These are phyloP conservation scores for Kodamaea nitidulidarum DNA, from an alignment of 805 yeast genomes.

Conservation along the genomic window DNA sequence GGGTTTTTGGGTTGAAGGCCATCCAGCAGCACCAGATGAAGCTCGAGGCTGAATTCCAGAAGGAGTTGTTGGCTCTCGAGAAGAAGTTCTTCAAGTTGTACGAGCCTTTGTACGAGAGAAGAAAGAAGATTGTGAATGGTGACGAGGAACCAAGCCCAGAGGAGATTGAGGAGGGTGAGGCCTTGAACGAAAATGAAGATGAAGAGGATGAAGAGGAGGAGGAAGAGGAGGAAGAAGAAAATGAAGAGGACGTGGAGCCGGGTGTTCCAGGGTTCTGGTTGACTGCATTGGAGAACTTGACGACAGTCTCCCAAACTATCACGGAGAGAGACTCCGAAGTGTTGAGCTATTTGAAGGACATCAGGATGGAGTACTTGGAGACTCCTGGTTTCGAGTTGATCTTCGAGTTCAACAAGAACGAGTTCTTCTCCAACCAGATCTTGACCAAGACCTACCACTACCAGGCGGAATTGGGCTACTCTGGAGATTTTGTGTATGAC, in stretches of 20 bases:
- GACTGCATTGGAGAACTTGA: constrained; percentile 86
- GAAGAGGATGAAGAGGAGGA: constrained; percentile 37
- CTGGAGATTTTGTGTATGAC: constrained; percentile 95
- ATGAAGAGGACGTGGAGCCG: constrained; percentile 40
- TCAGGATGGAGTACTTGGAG: constrained; percentile 73
- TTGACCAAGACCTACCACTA: constrained; percentile 87
- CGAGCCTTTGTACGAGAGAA: constrained; percentile 68
- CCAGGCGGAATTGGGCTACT: constrained; percentile 88
- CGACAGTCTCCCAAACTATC: constrained; percentile 75
- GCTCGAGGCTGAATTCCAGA: constrained; percentile 87
- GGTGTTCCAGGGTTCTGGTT: constrained; percentile 97
- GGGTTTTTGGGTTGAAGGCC: constrained; percentile 79
- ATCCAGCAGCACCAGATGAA: constrained; percentile 75
- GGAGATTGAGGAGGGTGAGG: constrained; percentile 76
- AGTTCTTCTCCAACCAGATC: constrained; percentile 66
- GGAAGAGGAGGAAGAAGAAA: constrained; percentile 35
- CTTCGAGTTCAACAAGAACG: constrained; percentile 74
- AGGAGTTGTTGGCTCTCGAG: constrained; percentile 82
- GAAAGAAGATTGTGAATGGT: constrained; percentile 73
- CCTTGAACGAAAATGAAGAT: constrained; percentile 48
- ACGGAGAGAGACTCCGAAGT: constrained; percentile 89
- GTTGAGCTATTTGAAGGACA: constrained; percentile 60
- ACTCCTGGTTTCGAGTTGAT: constrained; percentile 85
- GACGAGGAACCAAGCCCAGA: constrained; percentile 69
- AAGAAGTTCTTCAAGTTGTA: constrained; percentile 70